Evolutionary conservation across 805 yeast genomes (phyloP), one percentile per base, ranked within the genome.

Genomic region (Candida schatavii): DNA sequence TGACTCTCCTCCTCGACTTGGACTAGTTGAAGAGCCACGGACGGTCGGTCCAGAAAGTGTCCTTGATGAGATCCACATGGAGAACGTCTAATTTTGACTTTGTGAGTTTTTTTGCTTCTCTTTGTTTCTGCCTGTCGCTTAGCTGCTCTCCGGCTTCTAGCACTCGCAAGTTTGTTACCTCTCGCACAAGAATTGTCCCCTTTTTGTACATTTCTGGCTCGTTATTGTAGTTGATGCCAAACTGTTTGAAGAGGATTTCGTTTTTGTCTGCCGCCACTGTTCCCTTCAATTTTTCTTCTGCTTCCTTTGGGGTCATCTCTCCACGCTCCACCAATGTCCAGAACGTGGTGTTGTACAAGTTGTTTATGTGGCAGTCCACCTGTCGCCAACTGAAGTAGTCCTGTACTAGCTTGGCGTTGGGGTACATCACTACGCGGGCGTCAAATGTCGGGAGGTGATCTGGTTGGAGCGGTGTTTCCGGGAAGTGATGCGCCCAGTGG

Each of bases 381-480:
- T 88, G 97, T 50, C 99, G 75, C 99, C 99, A 93, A 43, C 85
- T 69, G 48, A 93, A 76, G 57, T 93, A 93, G 60, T 91, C 98
- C 42, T 87, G 71, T 1, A 91, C 69, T 1, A 70, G 64, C 4
- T 66, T 53, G 14, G 68, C 48, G 41, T 74, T 78, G 0, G 99
- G 99, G 51, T 93, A 93, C 1, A 80, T 64, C 6, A 93, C 93
- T 2, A 95, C 95, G 36, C 99, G 68, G 0, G 95, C 89, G 61
- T 93, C 99, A 60, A 93, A 93, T 13, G 85, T 81, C 0, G 99
- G 98, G 27, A 91, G 58, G 44, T 81, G 72, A 11, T 69, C 75
- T 1, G 68, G 41, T 14, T 71, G 65, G 20, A 85, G 64, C 11
- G 71, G 75, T 9, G 52, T 57, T 2, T 70, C 75, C 0, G 82